A percentile compares a stretch with the other conserved stretches of the same genome.
These are phyloP conservation scores for Dactylellina drechsleri DNA, from an alignment of 2,329 filamentous ascomycete genomes.

Conservation along the genomic window DNA sequence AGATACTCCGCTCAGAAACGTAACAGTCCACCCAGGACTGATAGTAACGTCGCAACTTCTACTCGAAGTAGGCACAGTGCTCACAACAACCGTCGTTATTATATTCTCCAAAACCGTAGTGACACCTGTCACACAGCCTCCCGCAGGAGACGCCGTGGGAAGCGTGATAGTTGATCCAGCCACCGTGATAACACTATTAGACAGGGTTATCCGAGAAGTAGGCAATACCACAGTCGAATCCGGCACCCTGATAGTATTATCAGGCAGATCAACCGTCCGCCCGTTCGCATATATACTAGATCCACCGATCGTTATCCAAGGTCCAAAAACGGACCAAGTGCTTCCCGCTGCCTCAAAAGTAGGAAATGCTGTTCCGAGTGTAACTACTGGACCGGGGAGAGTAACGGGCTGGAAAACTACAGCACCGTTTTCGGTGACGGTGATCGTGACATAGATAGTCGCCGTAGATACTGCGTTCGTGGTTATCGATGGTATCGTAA, in stretches of 20 bases:
- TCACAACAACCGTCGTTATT: too few species aligned
- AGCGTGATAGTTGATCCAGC: not conserved
- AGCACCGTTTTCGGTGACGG: not conserved
- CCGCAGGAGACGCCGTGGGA: not conserved
- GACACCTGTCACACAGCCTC: too few species aligned
- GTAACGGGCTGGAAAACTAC: not conserved
- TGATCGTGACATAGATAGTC: not conserved
- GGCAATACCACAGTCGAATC: not conserved
- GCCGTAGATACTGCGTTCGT: not conserved
- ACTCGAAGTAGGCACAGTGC: too few species aligned
- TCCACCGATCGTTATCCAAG: not conserved
- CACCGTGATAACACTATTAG: not conserved
- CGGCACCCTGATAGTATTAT: not conserved
- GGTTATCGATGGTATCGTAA: not conserved
- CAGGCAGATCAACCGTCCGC: not conserved
- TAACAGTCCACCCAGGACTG: too few species aligned
- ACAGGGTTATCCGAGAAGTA: not conserved
- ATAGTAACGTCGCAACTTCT: too few species aligned
- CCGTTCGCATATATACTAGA: not conserved
- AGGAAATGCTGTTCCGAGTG: not conserved
- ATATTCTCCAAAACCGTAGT: too few species aligned
- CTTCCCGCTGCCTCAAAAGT: not conserved
- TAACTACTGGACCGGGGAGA: not conserved
- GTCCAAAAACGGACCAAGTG: not conserved
- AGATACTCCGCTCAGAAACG: too few species aligned